A percentile compares a stretch with the other conserved stretches of the same genome.
phyloP scores from a whole-genome alignment of 495 filamentous ascomycete genomes.

The Articulospora tetracladia region DNA sequence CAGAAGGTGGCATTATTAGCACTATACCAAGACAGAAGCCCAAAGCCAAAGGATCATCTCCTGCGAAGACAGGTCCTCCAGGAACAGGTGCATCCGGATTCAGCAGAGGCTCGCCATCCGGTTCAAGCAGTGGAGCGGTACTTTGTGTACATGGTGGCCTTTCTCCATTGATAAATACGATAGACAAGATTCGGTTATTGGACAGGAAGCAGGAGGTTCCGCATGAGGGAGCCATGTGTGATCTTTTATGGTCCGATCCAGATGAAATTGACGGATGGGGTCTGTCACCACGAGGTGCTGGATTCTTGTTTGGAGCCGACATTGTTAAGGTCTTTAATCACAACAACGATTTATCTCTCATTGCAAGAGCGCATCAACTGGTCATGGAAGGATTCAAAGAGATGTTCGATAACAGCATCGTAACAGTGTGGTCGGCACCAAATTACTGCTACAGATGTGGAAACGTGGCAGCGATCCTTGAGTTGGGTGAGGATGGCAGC shows the following conservation, averaged over 20 bases:
- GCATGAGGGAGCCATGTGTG: constrained; percentile 98
- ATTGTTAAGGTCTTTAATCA: constrained; percentile 97
- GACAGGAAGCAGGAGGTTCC: constrained; percentile 98
- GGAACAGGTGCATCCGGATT: constrained; percentile 73
- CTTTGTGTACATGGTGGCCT: constrained; percentile 95
- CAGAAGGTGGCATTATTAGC: constrained; percentile 70
- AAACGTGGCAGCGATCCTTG: constrained; percentile 92
- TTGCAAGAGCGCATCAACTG: constrained; percentile 92
- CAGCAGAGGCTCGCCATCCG: constrained; percentile 54
- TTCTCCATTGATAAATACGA: constrained; percentile 83
- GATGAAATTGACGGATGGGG: constrained; percentile 99
- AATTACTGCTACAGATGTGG: constrained; percentile 99
- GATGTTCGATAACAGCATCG: constrained; percentile 94
- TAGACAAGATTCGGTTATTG: constrained; percentile 93
- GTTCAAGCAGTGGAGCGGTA: constrained; percentile 72
- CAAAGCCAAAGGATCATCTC: constrained; percentile 19
- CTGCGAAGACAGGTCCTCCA: constrained; percentile 61
- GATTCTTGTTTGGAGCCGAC: constrained; percentile 93
- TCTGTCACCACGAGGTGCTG: constrained; percentile 86
- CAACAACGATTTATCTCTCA: constrained; percentile 82
- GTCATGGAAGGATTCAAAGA: constrained; percentile 99
- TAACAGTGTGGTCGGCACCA: constrained; percentile 95
- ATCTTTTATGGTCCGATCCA: constrained; percentile 95
- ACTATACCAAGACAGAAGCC: constrained; percentile 54
- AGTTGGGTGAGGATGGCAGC: constrained; percentile 81